Percentiles rank a stretch among this genome's conserved stretches.
These are phyloP conservation scores for Gynandropsis gynandra DNA, from an alignment of 345 rosid genomes.

Conservation along the genomic window DNA sequence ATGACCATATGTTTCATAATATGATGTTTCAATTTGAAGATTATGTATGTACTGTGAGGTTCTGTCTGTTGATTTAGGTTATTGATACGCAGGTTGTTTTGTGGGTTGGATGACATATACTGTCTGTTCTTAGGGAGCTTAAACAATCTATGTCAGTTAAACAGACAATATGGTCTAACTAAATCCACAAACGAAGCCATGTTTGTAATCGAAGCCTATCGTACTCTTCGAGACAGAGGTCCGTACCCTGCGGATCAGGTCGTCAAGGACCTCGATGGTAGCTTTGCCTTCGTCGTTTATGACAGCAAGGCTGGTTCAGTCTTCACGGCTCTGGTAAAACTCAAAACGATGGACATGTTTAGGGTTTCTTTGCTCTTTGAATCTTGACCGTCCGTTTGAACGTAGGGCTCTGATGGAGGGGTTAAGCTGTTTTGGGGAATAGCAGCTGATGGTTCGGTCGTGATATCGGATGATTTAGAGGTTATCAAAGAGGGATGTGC, in stretches of 20 bases:
- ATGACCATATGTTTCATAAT: no score
- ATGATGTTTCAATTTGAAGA: no score
- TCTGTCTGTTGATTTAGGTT: no score
- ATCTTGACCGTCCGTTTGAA: no score
- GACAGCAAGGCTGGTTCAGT: slow-evolving; percentile 72
- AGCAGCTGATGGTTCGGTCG: slow-evolving; percentile 87
- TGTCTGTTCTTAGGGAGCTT: slow-evolving; percentile 78
- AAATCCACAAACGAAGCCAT: slow-evolving; percentile 71
- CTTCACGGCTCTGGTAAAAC: slow-evolving; percentile 71
- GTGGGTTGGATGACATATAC: slow-evolving; percentile 73
- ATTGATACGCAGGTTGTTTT: slow-evolving; percentile 49
- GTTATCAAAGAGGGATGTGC: slow-evolving; percentile 83
- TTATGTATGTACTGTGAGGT: no score
- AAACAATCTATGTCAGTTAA: slow-evolving; percentile 60
- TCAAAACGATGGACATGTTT: no score
- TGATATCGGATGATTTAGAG: slow-evolving; percentile 73
- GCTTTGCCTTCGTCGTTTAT: slow-evolving; percentile 82
- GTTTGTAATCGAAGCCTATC: slow-evolving; percentile 79
- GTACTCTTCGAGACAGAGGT: slow-evolving; percentile 85
- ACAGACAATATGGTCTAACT: slow-evolving; percentile 68
- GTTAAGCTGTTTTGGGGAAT: slow-evolving; percentile 83
- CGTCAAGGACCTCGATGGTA: slow-evolving; percentile 84
- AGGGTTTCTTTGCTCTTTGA: no score
- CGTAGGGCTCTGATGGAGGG: slow-evolving; percentile 95
- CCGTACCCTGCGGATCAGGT: slow-evolving; percentile 96